Base-by-base conservation (phyloP, 805 yeast species). In the Saccharomycopsis malanga region DNA sequence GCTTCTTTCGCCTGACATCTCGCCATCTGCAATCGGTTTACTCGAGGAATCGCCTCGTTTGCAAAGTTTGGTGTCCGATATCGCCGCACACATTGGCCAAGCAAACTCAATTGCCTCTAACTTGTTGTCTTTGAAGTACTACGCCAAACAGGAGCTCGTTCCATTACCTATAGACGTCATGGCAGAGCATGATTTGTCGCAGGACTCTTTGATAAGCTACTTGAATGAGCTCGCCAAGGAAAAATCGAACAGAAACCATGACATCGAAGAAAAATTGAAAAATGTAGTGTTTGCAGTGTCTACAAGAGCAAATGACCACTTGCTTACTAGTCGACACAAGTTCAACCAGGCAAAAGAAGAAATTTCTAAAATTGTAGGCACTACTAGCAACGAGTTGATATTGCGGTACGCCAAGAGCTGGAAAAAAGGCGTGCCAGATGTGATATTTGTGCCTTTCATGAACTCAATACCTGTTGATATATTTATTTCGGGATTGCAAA, bases 51-150 rank as follows among this genome's bases (percentile, higher is more conserved):
- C 77, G 38, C 63, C 71, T 0, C 53, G 52, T 4, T 58, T 78
- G n/a, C 76, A 72, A 49, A 61, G 62, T 15, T 54, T 60, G 4
- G 64, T 78, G 6, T 71, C 78, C 29, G 86, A 83, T 51, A 73
- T 81, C 7, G 73, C 79, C 9, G 93, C 94, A 0, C 95, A 86
- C 62, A 64, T 87, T 34, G 95, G 95, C 4, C 94, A 87, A 61
- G 85, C 93, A 1, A 75, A 82, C 0, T 81, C 88, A 0, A 69
- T 87, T 10, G 79, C 87, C 1, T 71, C 83, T 2, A 69, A 76
- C 62, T 68, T 87, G 12, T 65, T 82, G 44, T 85, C 83, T 0
- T 58, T 80, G 41, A 67, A 68, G 21, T 83, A 72, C 61, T 80
- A 77, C 60, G 80, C 84, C 0, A 59, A 62, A 18, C 73, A 69